These are phyloP conservation scores for Claviceps monticola DNA, from an alignment of 2,329 filamentous ascomycete species.

Conservation along the genomic window DNA sequence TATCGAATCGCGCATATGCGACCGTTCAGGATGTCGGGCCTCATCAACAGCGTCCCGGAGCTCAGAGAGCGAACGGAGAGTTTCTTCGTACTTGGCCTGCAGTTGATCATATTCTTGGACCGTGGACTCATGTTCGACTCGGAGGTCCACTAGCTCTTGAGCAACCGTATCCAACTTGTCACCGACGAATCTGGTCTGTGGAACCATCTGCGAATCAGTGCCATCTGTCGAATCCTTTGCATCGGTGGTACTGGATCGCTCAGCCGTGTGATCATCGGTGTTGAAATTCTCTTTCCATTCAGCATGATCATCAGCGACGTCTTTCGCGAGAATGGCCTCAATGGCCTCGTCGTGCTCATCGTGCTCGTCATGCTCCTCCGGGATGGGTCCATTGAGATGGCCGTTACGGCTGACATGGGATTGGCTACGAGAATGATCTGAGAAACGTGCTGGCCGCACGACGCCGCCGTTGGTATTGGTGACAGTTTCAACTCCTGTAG, in stretches of 20 bases:
- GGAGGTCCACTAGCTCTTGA: slow-evolving; percentile 80
- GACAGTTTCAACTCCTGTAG: slow-evolving; percentile 16
- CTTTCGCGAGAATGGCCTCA: slow-evolving; percentile 32
- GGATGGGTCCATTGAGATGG: slow-evolving; percentile 40
- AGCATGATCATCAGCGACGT: slow-evolving; percentile 24
- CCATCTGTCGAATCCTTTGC: slow-evolving; percentile 26
- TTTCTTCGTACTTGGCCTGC: slow-evolving; percentile 80
- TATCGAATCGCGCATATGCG: slow-evolving; percentile 38
- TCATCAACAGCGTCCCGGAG: slow-evolving; percentile 79
- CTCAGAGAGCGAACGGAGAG: slow-evolving; percentile 66
- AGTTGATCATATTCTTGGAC: slow-evolving; percentile 70
- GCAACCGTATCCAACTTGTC: slow-evolving; percentile 88
- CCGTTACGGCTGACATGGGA: slow-evolving; percentile 41
- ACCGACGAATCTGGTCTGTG: slow-evolving; percentile 72
- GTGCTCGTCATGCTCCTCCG: slow-evolving; percentile 37
- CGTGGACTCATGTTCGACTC: slow-evolving; percentile 78
- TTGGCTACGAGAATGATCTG: slow-evolving; percentile 39
- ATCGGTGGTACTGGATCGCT: not conserved
- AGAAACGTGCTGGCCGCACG: slow-evolving; percentile 29
- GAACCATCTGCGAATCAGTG: slow-evolving; percentile 48
- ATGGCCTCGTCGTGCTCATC: slow-evolving; percentile 38
- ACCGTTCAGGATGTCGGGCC: slow-evolving; percentile 45
- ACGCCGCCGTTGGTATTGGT: slow-evolving; percentile 24
- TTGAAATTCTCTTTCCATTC: not conserved
- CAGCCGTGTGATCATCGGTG: not conserved